Base-by-base conservation (phyloP, 768 basidiomycete species). In the Leucosporidium yakuticum region DNA sequence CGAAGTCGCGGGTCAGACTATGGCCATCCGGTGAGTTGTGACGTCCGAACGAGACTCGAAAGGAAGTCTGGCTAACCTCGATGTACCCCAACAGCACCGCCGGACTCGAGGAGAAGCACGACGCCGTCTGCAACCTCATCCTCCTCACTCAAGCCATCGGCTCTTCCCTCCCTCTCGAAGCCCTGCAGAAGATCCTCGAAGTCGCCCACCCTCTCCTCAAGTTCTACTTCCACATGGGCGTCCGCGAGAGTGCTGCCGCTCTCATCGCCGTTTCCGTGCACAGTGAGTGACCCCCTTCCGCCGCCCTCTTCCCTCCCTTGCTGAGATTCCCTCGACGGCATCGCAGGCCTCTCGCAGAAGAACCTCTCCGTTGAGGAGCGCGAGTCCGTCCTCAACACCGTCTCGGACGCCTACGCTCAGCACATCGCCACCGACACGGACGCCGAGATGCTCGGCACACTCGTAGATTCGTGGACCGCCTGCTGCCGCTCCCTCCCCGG, bases 191-290 rank as follows among this genome's bases (percentile, higher is more conserved):
- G n/a, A 32, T 60, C 25, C 19, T 60, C 27, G 25, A 60, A 17
- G 44, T 60, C 25, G 59, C 59, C 8, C 29, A 48, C 15, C 59
- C 59, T 17, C 44, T 60, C 15, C 59, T 60, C 57, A 58, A 58
- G 44, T 60, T 60, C 44, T 60, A 60, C 59, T 60, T 60, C 29
- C 59, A 60, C 44, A 47, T 60, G 15, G 59, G 59, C 21, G 59
- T 60, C 25, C 36, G 59, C 23, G 25, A 60, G 25, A 17, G 25
- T 11, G 59, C 59, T 9, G 59, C 44, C n/a, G 39, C 59, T n/a
- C 59, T 60, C 59, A 60, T 60, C 17, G 44, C 39, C 44, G 47
- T 49, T 4, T 9, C 44, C n/a, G 44, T 60, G 14, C 44, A 48
- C 8, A 36, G 57, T 58, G 27, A 54, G 53, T 27, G 31, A n/a